Percentiles rank a stretch among this genome's conserved stretches.
phyloP scores from a whole-genome alignment of 192 early-diverging fungal species.

The Linderina pennispora region DNA sequence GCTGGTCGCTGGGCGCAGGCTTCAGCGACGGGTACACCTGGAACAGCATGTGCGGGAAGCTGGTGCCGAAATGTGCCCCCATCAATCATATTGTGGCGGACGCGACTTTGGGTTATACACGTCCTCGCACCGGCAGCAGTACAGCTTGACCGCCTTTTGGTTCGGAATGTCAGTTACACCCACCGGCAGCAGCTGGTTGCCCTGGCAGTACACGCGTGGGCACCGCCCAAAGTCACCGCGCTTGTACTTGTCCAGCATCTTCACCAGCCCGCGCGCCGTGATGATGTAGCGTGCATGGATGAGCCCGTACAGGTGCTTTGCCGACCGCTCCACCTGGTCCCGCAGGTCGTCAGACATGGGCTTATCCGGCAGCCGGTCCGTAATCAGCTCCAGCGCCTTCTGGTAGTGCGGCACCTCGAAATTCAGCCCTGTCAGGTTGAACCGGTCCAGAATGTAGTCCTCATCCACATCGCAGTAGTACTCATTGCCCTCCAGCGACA shows the following conservation, averaged over 20 bases:
- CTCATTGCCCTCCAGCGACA: slow-evolving; percentile 87
- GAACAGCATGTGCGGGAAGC: slow-evolving; percentile 94
- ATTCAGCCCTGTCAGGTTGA: slow-evolving; percentile 93
- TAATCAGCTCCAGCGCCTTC: slow-evolving; percentile 86
- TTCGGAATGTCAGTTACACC: slow-evolving; percentile 84
- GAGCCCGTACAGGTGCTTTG: slow-evolving; percentile 93
- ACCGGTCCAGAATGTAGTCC: slow-evolving; percentile 93
- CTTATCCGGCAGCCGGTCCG: slow-evolving; percentile 56
- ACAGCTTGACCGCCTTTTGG: slow-evolving; percentile 85
- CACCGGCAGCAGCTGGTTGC: slow-evolving; percentile 84
- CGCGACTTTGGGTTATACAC: slow-evolving; percentile 90
- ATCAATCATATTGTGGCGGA: slow-evolving; percentile 77
- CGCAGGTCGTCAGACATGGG: slow-evolving; percentile 56
- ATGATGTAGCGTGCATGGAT: slow-evolving; percentile 97
- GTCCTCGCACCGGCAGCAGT: slow-evolving; percentile 95
- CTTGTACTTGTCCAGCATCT: slow-evolving; percentile 96
- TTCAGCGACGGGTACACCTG: slow-evolving; percentile 81
- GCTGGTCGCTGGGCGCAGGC: slow-evolving; percentile 69
- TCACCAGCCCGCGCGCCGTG: slow-evolving; percentile 82
- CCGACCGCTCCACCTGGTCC: slow-evolving; percentile 79
- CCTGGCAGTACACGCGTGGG: slow-evolving; percentile 87
- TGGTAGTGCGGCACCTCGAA: slow-evolving; percentile 87
- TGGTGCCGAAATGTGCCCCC: slow-evolving; percentile 95
- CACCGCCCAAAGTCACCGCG: slow-evolving; percentile 94
- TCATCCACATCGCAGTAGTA: slow-evolving; percentile 99